Evolutionary conservation across 1,139 yeast species (phyloP).

Genomic region (Magnusiomyces magnusii): DNA sequence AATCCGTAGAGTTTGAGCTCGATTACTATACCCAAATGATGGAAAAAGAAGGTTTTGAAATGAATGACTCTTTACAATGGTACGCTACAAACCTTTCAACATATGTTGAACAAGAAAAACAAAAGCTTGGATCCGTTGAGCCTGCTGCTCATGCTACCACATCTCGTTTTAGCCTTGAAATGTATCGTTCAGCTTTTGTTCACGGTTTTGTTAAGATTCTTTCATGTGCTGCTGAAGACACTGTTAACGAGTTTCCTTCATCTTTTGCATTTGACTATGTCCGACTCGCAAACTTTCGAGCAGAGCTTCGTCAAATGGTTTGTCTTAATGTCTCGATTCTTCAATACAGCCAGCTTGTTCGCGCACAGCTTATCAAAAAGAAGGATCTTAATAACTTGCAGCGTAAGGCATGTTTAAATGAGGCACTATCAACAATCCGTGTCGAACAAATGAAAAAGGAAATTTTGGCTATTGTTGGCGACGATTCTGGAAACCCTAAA

Average conservation of each 20-base stretch:
- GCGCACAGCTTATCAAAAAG: conserved; percentile 26
- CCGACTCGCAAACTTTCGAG: conserved; percentile 65
- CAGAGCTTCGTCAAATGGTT: conserved; percentile 78
- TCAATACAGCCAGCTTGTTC: conserved; percentile 58
- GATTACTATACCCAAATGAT: conserved; percentile 76
- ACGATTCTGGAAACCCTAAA: conserved; percentile 77
- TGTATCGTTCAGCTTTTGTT: conserved; percentile 29
- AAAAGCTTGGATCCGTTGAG: not conserved
- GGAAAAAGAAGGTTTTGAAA: conserved; percentile 56
- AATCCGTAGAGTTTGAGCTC: conserved; percentile 87
- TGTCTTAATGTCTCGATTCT: conserved; percentile 70
- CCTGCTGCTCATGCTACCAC: not conserved
- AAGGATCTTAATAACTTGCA: conserved; percentile 18
- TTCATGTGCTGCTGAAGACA: conserved; percentile 55
- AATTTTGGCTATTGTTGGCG: conserved; percentile 71
- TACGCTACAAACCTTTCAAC: conserved; percentile 32
- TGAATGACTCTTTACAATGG: conserved; percentile 66
- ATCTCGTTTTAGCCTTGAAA: not conserved
- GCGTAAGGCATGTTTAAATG: conserved; percentile 8
- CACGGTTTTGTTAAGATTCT: conserved; percentile 52
- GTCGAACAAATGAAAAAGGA: conserved; percentile 43
- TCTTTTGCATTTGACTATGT: conserved; percentile 82
- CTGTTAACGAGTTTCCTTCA: conserved; percentile 72
- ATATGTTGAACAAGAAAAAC: not conserved
- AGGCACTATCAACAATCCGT: conserved; percentile 12